Percentiles rank a stretch among this genome's conserved stretches.
Evolutionary conservation across 768 basidiomycete genomes (phyloP).

Genomic region (Xanthoconium stramineum): DNA sequence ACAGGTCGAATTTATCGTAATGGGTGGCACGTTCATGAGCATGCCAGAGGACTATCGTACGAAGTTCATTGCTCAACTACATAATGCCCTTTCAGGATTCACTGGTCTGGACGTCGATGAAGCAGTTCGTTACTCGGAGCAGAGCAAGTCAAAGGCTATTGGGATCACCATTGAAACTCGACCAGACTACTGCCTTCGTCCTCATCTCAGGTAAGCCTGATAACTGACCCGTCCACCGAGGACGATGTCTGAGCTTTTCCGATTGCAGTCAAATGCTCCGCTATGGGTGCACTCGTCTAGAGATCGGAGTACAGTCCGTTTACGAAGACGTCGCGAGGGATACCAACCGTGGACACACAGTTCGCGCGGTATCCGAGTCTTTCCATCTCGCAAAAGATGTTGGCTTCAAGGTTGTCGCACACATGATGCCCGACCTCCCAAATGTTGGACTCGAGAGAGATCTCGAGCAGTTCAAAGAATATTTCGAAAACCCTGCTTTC

Average conservation of each 20-base stretch:
- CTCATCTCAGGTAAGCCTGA: slow-evolving; percentile 74
- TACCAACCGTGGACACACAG: slow-evolving; percentile 98
- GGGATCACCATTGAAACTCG: slow-evolving; percentile 99
- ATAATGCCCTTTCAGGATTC: slow-evolving; percentile 94
- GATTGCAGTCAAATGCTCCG: slow-evolving; percentile 90
- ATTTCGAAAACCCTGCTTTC: slow-evolving; percentile 98
- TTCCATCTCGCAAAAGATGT: slow-evolving; percentile 99
- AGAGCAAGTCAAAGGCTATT: slow-evolving; percentile 96
- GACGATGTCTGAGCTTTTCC: neutral
- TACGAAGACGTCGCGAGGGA: slow-evolving; percentile 99
- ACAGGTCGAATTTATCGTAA: slow-evolving; percentile 87
- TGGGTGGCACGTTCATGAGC: slow-evolving; percentile 99
- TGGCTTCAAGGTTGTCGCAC: slow-evolving; percentile 99
- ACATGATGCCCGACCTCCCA: slow-evolving; percentile 99
- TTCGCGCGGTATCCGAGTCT: slow-evolving; percentile 92
- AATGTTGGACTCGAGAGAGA: slow-evolving; percentile 98
- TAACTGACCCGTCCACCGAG: neutral
- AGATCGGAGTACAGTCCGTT: slow-evolving; percentile 98
- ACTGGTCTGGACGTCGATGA: slow-evolving; percentile 94
- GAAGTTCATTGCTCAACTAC: slow-evolving; percentile 91
- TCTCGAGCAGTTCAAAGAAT: slow-evolving; percentile 98
- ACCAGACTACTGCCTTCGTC: slow-evolving; percentile 96
- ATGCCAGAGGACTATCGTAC: slow-evolving; percentile 96
- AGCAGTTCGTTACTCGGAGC: slow-evolving; percentile 95
- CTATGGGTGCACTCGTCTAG: slow-evolving; percentile 96